Evolutionary conservation across 2,329 filamentous ascomycete species (phyloP).

Genomic region (Coniosporium tulheliwenetii): DNA sequence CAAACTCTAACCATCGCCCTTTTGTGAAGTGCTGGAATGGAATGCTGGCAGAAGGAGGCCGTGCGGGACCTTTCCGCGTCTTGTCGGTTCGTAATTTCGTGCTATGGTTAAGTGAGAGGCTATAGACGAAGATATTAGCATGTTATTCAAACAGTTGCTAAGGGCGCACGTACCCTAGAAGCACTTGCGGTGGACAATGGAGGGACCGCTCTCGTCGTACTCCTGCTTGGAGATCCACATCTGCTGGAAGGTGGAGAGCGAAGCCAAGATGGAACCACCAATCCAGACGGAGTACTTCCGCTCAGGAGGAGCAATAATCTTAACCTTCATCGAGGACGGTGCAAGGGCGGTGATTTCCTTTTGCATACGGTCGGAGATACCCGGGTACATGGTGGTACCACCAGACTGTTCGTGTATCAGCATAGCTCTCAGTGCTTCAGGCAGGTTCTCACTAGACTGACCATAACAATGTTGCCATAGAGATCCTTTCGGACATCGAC

Average conservation of each 20-base stretch:
- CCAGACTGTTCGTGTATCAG: slow-evolving; percentile 56
- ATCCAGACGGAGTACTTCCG: slow-evolving; percentile 99
- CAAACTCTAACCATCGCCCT: slow-evolving; percentile 10
- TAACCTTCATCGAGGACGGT: slow-evolving; percentile 99
- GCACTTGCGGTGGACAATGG: slow-evolving; percentile 99
- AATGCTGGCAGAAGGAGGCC: not conserved
- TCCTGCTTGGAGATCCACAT: slow-evolving; percentile 99
- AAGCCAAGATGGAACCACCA: slow-evolving; percentile 99
- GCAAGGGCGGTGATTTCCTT: slow-evolving; percentile 99
- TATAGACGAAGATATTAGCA: not conserved
- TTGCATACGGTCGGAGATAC: slow-evolving; percentile 99
- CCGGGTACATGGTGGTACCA: slow-evolving; percentile 99
- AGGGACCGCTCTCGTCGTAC: slow-evolving; percentile 99
- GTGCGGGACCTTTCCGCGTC: not conserved
- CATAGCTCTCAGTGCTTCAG: slow-evolving; percentile 5
- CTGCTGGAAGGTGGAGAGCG: slow-evolving; percentile 99
- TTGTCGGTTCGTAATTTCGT: not conserved
- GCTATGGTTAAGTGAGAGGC: not conserved
- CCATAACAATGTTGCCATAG: slow-evolving; percentile 99
- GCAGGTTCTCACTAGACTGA: slow-evolving; percentile 35
- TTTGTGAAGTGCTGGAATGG: not conserved
- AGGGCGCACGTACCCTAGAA: slow-evolving; percentile 56
- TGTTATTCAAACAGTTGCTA: not conserved
- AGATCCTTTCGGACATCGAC: slow-evolving; percentile 99
- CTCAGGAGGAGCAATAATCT: slow-evolving; percentile 99